Evolutionary conservation across 768 basidiomycete species (phyloP).

Genomic region (Rhodotorula toruloides): DNA sequence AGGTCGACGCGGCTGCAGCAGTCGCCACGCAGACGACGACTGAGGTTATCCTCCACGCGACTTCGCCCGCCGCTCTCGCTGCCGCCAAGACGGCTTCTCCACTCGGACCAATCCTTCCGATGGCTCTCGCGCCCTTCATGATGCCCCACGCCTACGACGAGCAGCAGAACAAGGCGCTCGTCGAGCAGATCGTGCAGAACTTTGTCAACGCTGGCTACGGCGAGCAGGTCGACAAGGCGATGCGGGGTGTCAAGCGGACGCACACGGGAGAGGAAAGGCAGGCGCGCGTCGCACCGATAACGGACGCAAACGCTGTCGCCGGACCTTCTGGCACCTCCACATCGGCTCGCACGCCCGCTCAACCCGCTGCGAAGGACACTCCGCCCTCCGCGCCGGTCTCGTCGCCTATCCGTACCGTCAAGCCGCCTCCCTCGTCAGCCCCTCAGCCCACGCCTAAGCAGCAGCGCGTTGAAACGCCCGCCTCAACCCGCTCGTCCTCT

Average conservation of each 20-base stretch:
- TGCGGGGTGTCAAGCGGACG: constrained; percentile 4
- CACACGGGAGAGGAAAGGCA: constrained; percentile 7
- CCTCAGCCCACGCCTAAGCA: too few species aligned
- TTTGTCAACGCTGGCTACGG: not conserved
- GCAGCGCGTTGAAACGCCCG: too few species aligned
- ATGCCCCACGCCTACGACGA: not conserved
- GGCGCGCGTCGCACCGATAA: too few species aligned
- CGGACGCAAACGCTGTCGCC: too few species aligned
- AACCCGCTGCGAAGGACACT: too few species aligned
- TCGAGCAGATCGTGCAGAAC: not conserved
- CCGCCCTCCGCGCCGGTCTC: too few species aligned
- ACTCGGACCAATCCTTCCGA: not conserved
- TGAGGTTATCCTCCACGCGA: constrained; percentile 5
- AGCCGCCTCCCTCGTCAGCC: too few species aligned
- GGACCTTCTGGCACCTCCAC: too few species aligned
- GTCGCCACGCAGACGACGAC: not conserved
- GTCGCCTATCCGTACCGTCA: too few species aligned
- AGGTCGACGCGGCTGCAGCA: constrained; percentile 6
- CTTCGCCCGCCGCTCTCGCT: not conserved
- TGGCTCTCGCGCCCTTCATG: constrained; percentile 8
- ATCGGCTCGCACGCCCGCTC: too few species aligned
- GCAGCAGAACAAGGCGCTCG: not conserved
- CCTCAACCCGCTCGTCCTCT: too few species aligned
- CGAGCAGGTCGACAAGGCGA: not conserved
- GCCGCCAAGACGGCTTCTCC: not conserved